Conservation (phyloP, 805 yeast species). For the Yamadazyma laniorum region DNA sequence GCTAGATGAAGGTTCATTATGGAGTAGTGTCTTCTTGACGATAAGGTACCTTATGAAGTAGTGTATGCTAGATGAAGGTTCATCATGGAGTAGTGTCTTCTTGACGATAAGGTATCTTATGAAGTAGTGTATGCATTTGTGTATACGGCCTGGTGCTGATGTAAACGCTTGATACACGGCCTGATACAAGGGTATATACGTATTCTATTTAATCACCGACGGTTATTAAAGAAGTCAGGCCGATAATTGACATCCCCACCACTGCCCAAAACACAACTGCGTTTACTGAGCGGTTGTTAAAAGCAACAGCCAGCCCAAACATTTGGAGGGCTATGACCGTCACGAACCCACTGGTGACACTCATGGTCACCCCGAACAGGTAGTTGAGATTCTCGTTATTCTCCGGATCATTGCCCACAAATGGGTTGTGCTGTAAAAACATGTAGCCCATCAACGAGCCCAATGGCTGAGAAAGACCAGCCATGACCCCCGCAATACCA, state of each 20-base stretch:
- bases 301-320: conserved; percentile 78
- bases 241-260: conserved; percentile 57
- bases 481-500: conserved; percentile 61
- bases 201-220: no score
- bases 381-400: conserved; percentile 34
- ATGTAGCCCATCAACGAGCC: conserved; percentile 77
- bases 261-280: conserved; percentile 59
- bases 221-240: conserved; percentile 18
- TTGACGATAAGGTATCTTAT: no score
- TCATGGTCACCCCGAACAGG: conserved; percentile 62
- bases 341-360: conserved; percentile 80
- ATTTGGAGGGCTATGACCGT: conserved; percentile 79
- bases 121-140: no score
- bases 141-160: no score
- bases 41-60: no score
- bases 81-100: no score
- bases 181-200: no score
- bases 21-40: no score
- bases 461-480: conserved; percentile 83
- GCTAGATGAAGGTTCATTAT: no score
- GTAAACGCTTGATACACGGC: no score
- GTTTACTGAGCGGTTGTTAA: conserved; percentile 65
- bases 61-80: no score
- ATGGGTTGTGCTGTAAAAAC: conserved; percentile 39
- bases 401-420: conserved; percentile 18